Percentiles rank a stretch among this genome's conserved stretches.
Evolutionary conservation across 1,284 basidiomycete species (phyloP).

Genomic region (Earliella scabrosa): DNA sequence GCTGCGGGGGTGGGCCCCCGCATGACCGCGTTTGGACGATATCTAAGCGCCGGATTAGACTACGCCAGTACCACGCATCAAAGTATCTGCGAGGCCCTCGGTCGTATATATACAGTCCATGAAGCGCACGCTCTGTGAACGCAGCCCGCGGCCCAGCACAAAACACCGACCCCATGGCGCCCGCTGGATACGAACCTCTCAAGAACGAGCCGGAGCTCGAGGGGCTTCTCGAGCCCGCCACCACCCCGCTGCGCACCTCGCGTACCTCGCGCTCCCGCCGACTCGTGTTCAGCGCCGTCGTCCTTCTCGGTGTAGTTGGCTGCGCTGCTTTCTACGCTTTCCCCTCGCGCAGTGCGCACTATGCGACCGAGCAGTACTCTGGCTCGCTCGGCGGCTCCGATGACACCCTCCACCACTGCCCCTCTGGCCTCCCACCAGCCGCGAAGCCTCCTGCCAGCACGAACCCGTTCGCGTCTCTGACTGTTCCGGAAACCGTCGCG

Average conservation of each 20-base stretch:
- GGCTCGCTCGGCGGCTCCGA: not conserved
- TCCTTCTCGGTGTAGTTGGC: conserved; percentile 24
- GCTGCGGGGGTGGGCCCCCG: too few species aligned
- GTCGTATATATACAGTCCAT: not conserved
- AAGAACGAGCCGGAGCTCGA: conserved; percentile 20
- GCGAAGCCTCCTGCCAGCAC: conserved; percentile 46
- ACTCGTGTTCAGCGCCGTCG: conserved; percentile 14
- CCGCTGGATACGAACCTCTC: conserved; percentile 18
- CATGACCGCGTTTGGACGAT: not conserved
- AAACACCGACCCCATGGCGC: conserved; percentile 14
- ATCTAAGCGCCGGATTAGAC: conserved; percentile 5
- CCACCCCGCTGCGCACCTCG: conserved; percentile 2
- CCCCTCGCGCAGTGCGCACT: conserved; percentile 6
- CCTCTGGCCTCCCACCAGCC: conserved; percentile 33
- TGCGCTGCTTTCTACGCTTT: conserved; percentile 27
- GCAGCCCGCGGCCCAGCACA: not conserved
- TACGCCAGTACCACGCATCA: not conserved
- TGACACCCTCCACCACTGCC: conserved; percentile 37
- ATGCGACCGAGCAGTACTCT: conserved; percentile 7
- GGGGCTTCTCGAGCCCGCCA: conserved; percentile 3
- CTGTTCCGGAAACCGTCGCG: conserved; percentile 45
- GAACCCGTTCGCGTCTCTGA: conserved; percentile 55
- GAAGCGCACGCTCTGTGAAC: not conserved
- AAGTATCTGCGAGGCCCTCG: not conserved
- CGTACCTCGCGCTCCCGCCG: conserved; percentile 15